Evolutionary conservation across 2,329 filamentous ascomycete species (phyloP).

Genomic region (Dothideomycetes sp.): DNA sequence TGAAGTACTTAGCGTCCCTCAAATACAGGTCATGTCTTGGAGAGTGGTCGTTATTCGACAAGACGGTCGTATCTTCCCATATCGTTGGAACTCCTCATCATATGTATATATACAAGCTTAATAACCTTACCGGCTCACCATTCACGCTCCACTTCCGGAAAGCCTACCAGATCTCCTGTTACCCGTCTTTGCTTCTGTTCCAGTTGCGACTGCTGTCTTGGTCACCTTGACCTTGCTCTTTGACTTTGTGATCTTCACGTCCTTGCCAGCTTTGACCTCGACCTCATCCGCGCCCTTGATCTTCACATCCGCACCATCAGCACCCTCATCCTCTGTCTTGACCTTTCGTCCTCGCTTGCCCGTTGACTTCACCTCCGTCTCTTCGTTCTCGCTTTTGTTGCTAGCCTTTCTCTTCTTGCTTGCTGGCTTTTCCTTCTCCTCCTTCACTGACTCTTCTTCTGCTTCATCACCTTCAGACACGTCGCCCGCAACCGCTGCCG

Average conservation of each 20-base stretch:
- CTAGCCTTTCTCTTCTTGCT: constrained; percentile 3
- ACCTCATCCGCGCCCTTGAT: background rate
- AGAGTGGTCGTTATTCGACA: too few relatives aligned
- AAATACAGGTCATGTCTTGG: too few relatives aligned
- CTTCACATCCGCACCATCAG: background rate
- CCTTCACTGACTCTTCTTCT: background rate
- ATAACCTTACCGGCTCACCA: too few relatives aligned
- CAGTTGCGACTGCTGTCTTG: constrained; percentile 32
- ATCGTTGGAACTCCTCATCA: too few relatives aligned
- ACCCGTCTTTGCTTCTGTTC: background rate
- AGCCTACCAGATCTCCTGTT: background rate
- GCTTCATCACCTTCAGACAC: constrained; percentile 11
- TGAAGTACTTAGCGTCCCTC: too few relatives aligned
- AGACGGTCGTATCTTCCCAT: too few relatives aligned
- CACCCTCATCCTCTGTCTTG: background rate
- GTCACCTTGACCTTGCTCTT: constrained; percentile 15
- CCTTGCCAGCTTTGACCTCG: constrained; percentile 1
- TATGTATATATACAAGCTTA: too few relatives aligned
- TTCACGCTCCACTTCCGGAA: background rate
- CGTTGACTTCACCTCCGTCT: background rate
- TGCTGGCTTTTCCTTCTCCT: constrained; percentile 4
- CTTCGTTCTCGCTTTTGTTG: constrained; percentile 1
- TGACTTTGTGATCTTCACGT: background rate
- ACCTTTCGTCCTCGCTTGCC: background rate
- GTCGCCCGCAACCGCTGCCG: constrained; percentile 46